Percentiles rank a stretch among this genome's conserved stretches.
These are phyloP conservation scores for Cornus suecica DNA, from an alignment of 148 eudicot genomes.

Conservation along the genomic window DNA sequence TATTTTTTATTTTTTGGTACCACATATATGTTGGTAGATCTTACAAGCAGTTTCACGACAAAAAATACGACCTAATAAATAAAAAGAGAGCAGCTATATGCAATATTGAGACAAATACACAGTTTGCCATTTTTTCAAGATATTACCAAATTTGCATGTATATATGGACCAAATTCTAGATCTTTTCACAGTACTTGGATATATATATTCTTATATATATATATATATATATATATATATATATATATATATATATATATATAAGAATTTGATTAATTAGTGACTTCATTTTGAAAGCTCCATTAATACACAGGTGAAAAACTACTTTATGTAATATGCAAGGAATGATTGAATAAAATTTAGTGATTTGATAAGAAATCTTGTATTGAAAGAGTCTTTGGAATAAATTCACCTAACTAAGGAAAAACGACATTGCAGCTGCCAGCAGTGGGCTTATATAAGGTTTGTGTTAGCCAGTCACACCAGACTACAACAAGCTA, in stretches of 20 bases:
- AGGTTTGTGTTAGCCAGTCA: conserved; percentile 29
- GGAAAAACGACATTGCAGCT: conserved; percentile 40
- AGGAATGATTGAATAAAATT: conserved; percentile 15
- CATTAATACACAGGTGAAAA: neutral
- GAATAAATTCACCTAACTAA: conserved; percentile 28
- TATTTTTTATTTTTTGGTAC: too few relatives aligned
- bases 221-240: too few relatives aligned
- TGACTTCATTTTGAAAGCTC: conserved; percentile 3
- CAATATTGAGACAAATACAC: neutral
- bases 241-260: too few relatives aligned
- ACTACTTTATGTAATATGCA: conserved; percentile 33
- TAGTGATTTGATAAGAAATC: conserved; percentile 8
- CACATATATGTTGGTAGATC: neutral
- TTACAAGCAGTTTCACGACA: neutral
- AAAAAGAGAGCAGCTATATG: neutral
- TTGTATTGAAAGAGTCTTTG: conserved; percentile 21
- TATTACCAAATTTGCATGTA: neutral
- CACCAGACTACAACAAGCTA: conserved; percentile 2
- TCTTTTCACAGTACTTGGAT: too few relatives aligned
- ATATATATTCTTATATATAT: too few relatives aligned
- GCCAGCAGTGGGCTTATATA: conserved; percentile 19
- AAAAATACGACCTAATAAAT: neutral
- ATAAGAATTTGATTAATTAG: too few relatives aligned
- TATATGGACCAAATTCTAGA: neutral
- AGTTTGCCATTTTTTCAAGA: neutral